Conservation (phyloP, 1,139 yeast species). For the Hemisphaericaspora lyxosophila region DNA sequence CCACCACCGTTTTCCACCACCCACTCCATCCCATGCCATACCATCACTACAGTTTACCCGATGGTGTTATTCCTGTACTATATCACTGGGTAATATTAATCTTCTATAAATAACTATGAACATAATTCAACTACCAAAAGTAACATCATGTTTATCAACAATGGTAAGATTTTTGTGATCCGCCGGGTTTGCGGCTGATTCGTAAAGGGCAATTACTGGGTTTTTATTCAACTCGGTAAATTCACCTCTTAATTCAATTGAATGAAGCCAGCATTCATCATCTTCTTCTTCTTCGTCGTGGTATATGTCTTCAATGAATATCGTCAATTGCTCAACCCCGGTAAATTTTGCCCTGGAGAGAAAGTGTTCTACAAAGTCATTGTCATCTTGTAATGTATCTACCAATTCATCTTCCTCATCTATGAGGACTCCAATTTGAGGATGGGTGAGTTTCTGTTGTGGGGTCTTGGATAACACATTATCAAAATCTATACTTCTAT, state of each 20-base stretch:
- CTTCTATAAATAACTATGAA: no score
- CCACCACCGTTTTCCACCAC: background rate
- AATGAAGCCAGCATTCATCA: slow-evolving; percentile 56
- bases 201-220: slow-evolving; percentile 77
- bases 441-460: slow-evolving; percentile 58
- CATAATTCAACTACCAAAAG: slow-evolving; percentile 13
- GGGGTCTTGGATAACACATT: slow-evolving; percentile 53
- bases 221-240: slow-evolving; percentile 59
- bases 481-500: slow-evolving; percentile 68
- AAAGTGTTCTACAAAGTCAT: slow-evolving; percentile 77
- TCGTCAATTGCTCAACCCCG: slow-evolving; percentile 64
- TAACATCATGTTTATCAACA: slow-evolving; percentile 13
- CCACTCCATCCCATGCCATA: no score
- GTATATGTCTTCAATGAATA: slow-evolving; percentile 67
- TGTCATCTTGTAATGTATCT: slow-evolving; percentile 31
- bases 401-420: slow-evolving; percentile 36
- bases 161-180: slow-evolving; percentile 61
- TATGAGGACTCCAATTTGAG: slow-evolving; percentile 51
- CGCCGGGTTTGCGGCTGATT: slow-evolving; percentile 88
- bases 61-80: no score
- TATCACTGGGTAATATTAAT: no score
- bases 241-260: slow-evolving; percentile 82
- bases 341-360: slow-evolving; percentile 75
- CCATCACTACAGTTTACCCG: no score
- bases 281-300: slow-evolving; percentile 60